phyloP scores from a whole-genome alignment of 2,329 filamentous ascomycete species.

The Xenoacremonium recifei region DNA sequence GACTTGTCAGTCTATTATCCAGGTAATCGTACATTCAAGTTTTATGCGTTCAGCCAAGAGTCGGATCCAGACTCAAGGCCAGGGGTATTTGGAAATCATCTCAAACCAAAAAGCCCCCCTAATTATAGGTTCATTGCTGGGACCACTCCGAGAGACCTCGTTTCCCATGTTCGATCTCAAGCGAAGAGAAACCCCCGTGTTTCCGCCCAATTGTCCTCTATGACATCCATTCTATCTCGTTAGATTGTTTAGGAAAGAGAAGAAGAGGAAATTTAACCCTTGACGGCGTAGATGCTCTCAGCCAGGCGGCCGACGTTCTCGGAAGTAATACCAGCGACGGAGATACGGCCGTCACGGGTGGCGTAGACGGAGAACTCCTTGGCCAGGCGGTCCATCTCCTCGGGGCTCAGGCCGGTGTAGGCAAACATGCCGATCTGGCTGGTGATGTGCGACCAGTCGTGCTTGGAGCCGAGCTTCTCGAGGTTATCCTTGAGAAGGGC shows the following conservation, averaged over 20 bases:
- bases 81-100: constrained; percentile 22
- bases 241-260: too few species aligned
- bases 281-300: constrained; percentile 82
- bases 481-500: constrained; percentile 91
- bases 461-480: constrained; percentile 90
- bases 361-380: constrained; percentile 98
- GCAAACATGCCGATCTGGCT: constrained; percentile 99
- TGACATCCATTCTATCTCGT: not conserved
- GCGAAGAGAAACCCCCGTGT: not conserved
- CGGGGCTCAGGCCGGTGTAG: constrained; percentile 87
- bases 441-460: constrained; percentile 99
- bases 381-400: constrained; percentile 88
- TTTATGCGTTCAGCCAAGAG: constrained; percentile 13
- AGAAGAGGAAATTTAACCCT: constrained; percentile 63
- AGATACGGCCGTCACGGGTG: constrained; percentile 88
- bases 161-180: not conserved
- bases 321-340: constrained; percentile 78
- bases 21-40: constrained; percentile 24
- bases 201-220: not conserved
- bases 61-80: constrained; percentile 18
- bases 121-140: too few species aligned
- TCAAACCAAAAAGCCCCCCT: constrained; percentile 13
- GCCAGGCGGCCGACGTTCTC: constrained; percentile 78
- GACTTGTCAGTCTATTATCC: constrained; percentile 16
- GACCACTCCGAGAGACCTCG: too few species aligned